Base-by-base conservation (phyloP, 2,329 filamentous ascomycete species). In the Samsoniella hepiali region DNA sequence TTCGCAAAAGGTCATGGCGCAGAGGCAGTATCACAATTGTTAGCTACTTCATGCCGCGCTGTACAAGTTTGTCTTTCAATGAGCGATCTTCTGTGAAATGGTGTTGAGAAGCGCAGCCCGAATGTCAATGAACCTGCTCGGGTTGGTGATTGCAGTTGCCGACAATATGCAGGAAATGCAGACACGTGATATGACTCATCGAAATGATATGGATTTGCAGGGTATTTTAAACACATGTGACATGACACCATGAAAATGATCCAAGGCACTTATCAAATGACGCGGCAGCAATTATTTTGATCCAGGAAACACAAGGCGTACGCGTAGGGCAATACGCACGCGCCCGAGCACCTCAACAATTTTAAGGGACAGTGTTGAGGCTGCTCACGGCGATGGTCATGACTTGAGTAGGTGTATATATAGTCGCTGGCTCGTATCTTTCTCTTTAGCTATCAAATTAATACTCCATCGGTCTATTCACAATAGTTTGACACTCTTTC, bases 321-420 rank as follows among this genome's bases (percentile, higher is more conserved):
- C 31, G 32, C 29, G 55, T 45, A 57, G 55, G 40, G 38, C 55
- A 42, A 45, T 29, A 22, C 55, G 55, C 55, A 57, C 6, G 17
- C 40, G 55, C 29, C 40, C 32, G 40, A 34, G 29, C 29, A 34
- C 17, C 55, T 57, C 55, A 57, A 57, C 55, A 57, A 27, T 54
- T 45, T 34, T 10, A 11, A 8, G 27, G 8, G 38, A 8, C 10
- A 7, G 17, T 45, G 22, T 34, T 45, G 55, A 45, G 54, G 29
- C 29, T 17, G 13, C 29, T 11, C 15, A 3, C 1, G 32, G 10
- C 3, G n/a, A 13, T 34, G 17, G 13, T 4, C 13, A 57, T 3
- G 6, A 11, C 29, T 45, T 57, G 5, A 10, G 22, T 32, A 10
- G n/a, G 40, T 57, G 44, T 8, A 27, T 45, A 34, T 31, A 49